Conservation (phyloP, 768 basidiomycete genomes). For the Suillus subalutaceus region DNA sequence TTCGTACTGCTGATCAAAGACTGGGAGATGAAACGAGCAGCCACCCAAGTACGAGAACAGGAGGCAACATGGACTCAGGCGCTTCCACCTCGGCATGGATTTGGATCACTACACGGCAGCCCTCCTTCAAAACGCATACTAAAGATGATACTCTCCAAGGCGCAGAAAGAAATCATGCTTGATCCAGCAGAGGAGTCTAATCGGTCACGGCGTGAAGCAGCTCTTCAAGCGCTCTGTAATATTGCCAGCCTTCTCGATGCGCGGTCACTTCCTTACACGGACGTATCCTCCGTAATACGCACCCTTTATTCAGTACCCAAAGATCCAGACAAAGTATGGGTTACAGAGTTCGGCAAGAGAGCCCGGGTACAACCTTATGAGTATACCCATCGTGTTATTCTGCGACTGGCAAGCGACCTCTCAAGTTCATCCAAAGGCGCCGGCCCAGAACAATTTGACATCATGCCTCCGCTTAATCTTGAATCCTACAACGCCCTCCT, state of each 20-base stretch:
- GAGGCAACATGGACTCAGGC: conserved; percentile 16
- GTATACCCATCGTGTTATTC: conserved; percentile 54
- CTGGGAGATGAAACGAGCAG: conserved; percentile 47
- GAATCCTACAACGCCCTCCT: conserved; percentile 63
- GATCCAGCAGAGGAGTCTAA: conserved; percentile 24
- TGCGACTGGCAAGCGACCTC: conserved; percentile 38
- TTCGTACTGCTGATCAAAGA: conserved; percentile 69
- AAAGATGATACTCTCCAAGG: conserved; percentile 33
- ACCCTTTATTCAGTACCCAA: conserved; percentile 51
- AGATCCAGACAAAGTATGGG: conserved; percentile 42
- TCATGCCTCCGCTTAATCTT: conserved; percentile 39
- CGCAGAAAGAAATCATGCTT: conserved; percentile 33
- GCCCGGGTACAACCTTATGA: conserved; percentile 41
- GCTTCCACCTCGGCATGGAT: conserved; percentile 22
- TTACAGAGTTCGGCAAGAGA: conserved; percentile 27
- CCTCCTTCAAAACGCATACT: conserved; percentile 35
- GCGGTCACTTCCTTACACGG: conserved; percentile 47
- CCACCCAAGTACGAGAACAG: conserved; percentile 26
- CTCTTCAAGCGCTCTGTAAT: conserved; percentile 65
- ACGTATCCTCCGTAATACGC: conserved; percentile 49
- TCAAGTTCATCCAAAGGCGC: background rate
- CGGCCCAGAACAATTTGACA: conserved; percentile 13
- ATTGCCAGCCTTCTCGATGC: conserved; percentile 55
- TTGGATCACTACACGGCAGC: conserved; percentile 10
- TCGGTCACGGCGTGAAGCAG: conserved; percentile 30